A percentile compares a stretch with the other conserved stretches of the same genome.
phyloP scores from a whole-genome alignment of 1,139 yeast species.

The Sporopachydermia cereana region DNA sequence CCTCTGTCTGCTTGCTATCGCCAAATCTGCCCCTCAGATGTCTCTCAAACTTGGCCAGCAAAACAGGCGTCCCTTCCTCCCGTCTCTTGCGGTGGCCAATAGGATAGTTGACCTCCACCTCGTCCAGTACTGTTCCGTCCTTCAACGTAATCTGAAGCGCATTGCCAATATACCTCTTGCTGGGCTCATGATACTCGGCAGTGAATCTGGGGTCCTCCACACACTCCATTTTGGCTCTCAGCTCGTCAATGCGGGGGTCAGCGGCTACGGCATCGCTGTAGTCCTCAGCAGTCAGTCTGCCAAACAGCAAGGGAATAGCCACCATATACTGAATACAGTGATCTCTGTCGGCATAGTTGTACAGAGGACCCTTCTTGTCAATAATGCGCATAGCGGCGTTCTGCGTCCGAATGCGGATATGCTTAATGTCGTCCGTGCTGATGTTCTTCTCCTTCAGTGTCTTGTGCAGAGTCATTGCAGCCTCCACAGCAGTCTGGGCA shows the following conservation, averaged over 20 bases:
- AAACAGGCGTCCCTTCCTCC: slow-evolving; percentile 45
- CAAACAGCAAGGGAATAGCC: slow-evolving; percentile 42
- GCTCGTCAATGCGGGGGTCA: slow-evolving; percentile 39
- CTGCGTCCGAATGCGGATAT: slow-evolving; percentile 41
- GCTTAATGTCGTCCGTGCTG: slow-evolving; percentile 36
- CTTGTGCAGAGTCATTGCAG: slow-evolving; percentile 35
- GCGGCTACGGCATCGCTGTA: slow-evolving; percentile 39
- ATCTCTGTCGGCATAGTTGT: slow-evolving; percentile 52
- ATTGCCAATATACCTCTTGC: slow-evolving; percentile 45
- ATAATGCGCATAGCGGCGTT: slow-evolving; percentile 50
- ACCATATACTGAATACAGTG: slow-evolving; percentile 54
- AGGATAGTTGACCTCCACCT: slow-evolving; percentile 43
- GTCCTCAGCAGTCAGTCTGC: slow-evolving; percentile 45
- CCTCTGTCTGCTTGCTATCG: slow-evolving; percentile 25
- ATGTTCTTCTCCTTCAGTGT: slow-evolving; percentile 29
- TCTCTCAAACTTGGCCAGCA: slow-evolving; percentile 37
- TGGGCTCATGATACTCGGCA: slow-evolving; percentile 42
- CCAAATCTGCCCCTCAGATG: slow-evolving; percentile 35
- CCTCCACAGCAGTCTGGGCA: slow-evolving; percentile 56
- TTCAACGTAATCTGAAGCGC: slow-evolving; percentile 38
- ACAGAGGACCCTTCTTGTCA: slow-evolving; percentile 44
- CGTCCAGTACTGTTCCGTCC: slow-evolving; percentile 42
- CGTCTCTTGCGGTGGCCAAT: slow-evolving; percentile 47
- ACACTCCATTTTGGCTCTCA: slow-evolving; percentile 43
- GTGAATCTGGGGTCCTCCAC: slow-evolving; percentile 38